A percentile compares a stretch with the other conserved stretches of the same genome.
Conservation (phyloP, 768 basidiomycete genomes). For the Suillus brevipes region DNA sequence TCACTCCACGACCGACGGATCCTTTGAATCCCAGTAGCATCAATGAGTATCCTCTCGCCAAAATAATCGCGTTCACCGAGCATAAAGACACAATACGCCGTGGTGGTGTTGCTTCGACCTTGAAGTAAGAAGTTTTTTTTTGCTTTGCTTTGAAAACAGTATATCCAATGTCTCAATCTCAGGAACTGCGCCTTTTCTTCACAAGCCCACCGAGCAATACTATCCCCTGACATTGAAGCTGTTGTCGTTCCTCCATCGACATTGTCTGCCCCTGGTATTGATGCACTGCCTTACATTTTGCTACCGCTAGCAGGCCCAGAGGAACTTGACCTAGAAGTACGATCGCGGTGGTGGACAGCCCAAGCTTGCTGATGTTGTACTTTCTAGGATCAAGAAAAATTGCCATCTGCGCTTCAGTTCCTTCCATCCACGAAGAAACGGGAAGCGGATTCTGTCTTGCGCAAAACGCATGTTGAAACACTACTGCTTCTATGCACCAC, state of each 20-base stretch:
- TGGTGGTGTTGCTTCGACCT: slow-evolving; percentile 81
- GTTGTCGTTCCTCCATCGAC: slow-evolving; percentile 60
- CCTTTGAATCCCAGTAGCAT: slow-evolving; percentile 42
- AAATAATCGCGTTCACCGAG: slow-evolving; percentile 85
- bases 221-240: slow-evolving; percentile 59
- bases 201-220: slow-evolving; percentile 66
- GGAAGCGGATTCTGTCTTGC: slow-evolving; percentile 73
- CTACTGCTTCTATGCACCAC: slow-evolving; percentile 87
- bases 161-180: slow-evolving; percentile 15
- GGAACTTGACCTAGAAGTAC: slow-evolving; percentile 88
- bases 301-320: slow-evolving; percentile 93
- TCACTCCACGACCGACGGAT: slow-evolving; percentile 63
- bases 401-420: slow-evolving; percentile 85
- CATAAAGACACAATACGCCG: slow-evolving; percentile 84
- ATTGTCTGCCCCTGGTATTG: slow-evolving; percentile 70
- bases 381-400: slow-evolving; percentile 79
- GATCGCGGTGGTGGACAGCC: slow-evolving; percentile 12
- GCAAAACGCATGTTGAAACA: slow-evolving; percentile 86
- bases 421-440: slow-evolving; percentile 82
- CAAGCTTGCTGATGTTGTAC: slow-evolving; percentile 1
- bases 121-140: slow-evolving; percentile 68
- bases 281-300: slow-evolving; percentile 81
- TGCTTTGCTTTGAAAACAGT: slow-evolving; percentile 6
- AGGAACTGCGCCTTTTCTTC: slow-evolving; percentile 82
- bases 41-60: slow-evolving; percentile 80